Evolutionary conservation across 352 stramenopile species (phyloP).

Genomic region (Pythium angustatum): DNA sequence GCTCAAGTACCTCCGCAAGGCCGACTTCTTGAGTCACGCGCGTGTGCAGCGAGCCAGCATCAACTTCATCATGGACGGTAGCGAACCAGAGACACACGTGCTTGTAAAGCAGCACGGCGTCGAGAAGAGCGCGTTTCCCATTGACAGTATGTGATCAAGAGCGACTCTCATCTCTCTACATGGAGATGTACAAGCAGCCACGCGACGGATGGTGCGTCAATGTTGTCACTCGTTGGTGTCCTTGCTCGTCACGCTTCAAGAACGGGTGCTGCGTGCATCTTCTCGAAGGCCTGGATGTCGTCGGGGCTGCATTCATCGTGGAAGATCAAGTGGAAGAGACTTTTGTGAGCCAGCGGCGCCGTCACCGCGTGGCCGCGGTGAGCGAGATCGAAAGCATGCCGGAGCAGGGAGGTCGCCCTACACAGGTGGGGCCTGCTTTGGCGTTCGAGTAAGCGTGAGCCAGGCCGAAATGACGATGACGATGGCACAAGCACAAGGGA

Average conservation of each 20-base stretch:
- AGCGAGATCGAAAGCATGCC: neutral
- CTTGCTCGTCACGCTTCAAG: slow-evolving; percentile 21
- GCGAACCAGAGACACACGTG: neutral
- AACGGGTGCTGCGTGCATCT: slow-evolving; percentile 20
- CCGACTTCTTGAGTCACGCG: slow-evolving; percentile 5
- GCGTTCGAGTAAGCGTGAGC: neutral
- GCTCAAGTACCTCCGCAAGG: slow-evolving; percentile 13
- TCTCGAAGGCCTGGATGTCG: slow-evolving; percentile 3
- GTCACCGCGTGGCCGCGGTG: neutral
- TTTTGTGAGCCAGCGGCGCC: slow-evolving; percentile 5
- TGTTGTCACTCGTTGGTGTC: neutral
- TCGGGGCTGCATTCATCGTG: neutral
- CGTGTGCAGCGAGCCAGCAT: slow-evolving; percentile 4
- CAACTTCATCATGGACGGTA: slow-evolving; percentile 10
- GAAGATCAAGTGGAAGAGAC: neutral
- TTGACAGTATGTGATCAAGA: slow-evolving; percentile 4
- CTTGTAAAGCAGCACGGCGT: slow-evolving; percentile 15
- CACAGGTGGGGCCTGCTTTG: slow-evolving; percentile 2
- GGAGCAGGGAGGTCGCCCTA: slow-evolving; percentile 2
- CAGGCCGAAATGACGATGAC: too few relatives aligned
- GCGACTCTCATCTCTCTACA: slow-evolving; percentile 9
- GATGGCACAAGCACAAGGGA: neutral
- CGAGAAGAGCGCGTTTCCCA: slow-evolving; percentile 8
- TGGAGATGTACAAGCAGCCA: slow-evolving; percentile 12
- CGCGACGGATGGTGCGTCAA: slow-evolving; percentile 8